Conservation (phyloP, 106 monocot species). For the Narthecium ossifragum region DNA sequence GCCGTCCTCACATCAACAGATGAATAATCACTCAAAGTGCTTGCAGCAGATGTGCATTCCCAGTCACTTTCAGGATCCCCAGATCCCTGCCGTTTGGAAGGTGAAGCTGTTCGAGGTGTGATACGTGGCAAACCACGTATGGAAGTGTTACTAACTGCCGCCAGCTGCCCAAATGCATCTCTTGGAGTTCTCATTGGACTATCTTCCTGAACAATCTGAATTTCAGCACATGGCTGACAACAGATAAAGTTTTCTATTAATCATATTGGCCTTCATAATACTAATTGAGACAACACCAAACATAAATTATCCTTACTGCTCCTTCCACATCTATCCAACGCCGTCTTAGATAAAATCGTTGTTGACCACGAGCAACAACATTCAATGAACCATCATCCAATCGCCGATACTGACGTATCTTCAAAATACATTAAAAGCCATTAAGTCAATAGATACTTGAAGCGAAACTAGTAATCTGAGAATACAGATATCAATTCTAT, state of each 20-base stretch:
- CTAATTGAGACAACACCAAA: constrained; percentile 1
- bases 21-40: constrained; percentile 42
- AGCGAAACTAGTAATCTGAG: no score
- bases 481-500: no score
- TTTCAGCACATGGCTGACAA: constrained; percentile 76
- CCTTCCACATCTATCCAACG: constrained; percentile 78
- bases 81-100: constrained; percentile 6
- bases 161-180: constrained; percentile 68
- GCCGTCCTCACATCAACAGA: constrained; percentile 28
- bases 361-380: constrained; percentile 91
- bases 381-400: constrained; percentile 82
- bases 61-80: constrained; percentile 40
- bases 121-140: constrained; percentile 10
- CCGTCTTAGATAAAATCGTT: constrained; percentile 73
- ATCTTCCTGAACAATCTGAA: constrained; percentile 91
- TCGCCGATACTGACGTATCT: constrained; percentile 76
- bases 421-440: constrained; percentile 3
- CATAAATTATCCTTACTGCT: constrained; percentile 42
- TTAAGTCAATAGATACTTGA: no score
- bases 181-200: constrained; percentile 76
- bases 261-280: background rate
- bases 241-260: constrained; percentile 8
- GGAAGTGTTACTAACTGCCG: constrained; percentile 33
- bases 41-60: constrained; percentile 39
- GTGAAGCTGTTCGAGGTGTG: constrained; percentile 20